These are phyloP conservation scores for Euphorbia celastroides DNA, from an alignment of 441 rosid genomes.

Conservation along the genomic window DNA sequence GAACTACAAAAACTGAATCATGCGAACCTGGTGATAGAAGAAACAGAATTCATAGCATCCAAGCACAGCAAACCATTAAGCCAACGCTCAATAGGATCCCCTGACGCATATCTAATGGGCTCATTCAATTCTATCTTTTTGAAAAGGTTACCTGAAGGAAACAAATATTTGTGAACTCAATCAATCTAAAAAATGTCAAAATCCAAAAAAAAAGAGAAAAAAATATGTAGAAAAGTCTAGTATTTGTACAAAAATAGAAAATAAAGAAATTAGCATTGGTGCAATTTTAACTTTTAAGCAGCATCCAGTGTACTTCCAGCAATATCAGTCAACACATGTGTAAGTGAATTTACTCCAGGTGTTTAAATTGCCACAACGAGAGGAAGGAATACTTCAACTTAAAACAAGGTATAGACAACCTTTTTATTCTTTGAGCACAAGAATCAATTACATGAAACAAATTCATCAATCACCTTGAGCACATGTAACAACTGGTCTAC, in stretches of 20 bases:
- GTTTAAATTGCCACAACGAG: not conserved
- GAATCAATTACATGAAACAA: no score
- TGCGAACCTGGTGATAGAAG: not conserved
- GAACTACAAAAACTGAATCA: not conserved
- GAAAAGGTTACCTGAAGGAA: not conserved
- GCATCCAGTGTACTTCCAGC: not conserved
- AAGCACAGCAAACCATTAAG: not conserved
- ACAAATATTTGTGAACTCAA: not conserved
- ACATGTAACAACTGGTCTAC: no score
- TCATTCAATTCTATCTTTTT: not conserved
- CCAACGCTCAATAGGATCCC: not conserved
- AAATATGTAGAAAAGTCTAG: no score
- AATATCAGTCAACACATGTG: not conserved
- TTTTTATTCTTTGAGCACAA: no score
- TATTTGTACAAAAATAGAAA: no score
- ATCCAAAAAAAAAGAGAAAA: no score
- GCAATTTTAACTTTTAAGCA: not conserved
- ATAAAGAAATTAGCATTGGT: not conserved
- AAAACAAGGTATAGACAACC: not conserved
- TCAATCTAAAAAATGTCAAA: no score
- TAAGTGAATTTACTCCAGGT: no score
- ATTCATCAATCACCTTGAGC: no score
- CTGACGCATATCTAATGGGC: not conserved
- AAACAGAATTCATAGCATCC: not conserved
- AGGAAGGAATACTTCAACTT: not conserved